These are phyloP conservation scores for Naganishia vaughanmartiniae DNA, from an alignment of 768 basidiomycete genomes.

Conservation along the genomic window DNA sequence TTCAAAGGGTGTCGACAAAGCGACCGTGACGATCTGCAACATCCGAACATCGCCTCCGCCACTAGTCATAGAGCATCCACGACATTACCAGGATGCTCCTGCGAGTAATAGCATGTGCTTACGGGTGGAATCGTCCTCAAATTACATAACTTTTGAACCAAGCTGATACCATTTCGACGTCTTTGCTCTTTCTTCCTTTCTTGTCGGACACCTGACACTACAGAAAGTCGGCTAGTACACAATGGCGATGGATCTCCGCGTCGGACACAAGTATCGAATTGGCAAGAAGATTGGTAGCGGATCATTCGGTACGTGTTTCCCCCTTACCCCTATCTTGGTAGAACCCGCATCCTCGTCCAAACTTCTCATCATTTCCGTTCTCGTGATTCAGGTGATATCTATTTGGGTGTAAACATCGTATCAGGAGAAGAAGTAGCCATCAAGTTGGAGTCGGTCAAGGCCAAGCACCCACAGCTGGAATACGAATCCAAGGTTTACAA, in stretches of 20 bases:
- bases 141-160: neutral
- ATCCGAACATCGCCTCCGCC: too few relatives aligned
- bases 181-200: neutral
- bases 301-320: slow-evolving; percentile 69
- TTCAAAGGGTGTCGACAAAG: neutral
- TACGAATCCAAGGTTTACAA: slow-evolving; percentile 92
- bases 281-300: slow-evolving; percentile 99
- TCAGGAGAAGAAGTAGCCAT: slow-evolving; percentile 99
- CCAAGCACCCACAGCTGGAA: slow-evolving; percentile 96
- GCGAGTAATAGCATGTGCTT: neutral
- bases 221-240: slow-evolving; percentile 2
- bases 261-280: slow-evolving; percentile 72
- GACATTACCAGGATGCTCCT: neutral
- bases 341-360: neutral
- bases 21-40: neutral
- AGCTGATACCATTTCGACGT: neutral
- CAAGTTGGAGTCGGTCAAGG: slow-evolving; percentile 99
- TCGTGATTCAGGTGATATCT: slow-evolving; percentile 77
- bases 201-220: neutral
- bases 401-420: slow-evolving; percentile 99
- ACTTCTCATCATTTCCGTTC: slow-evolving; percentile 22
- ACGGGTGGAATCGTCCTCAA: neutral
- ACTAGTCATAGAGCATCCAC: neutral
- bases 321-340: slow-evolving; percentile 47
- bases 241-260: slow-evolving; percentile 43